Evolutionary conservation across 2,329 filamentous ascomycete genomes (phyloP), one percentile per base, ranked within the genome.

Genomic region (Penicillium sp.): DNA sequence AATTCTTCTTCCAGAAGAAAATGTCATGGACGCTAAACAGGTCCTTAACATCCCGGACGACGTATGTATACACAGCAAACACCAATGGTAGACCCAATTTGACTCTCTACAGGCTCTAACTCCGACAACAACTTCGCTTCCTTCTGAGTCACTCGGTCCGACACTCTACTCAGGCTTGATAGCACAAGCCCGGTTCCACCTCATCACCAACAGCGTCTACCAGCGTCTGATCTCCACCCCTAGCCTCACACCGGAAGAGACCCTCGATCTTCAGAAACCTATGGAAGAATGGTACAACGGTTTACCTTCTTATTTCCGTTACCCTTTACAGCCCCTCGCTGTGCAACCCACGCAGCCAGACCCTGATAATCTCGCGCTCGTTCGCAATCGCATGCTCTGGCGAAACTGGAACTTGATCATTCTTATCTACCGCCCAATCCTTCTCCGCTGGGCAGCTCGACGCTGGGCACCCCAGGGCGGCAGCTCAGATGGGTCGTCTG

Each of bases 41-140:
- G 72, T 74, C 23, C 56, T 73, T 20, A 76, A 76, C 50, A 69
- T 76, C 9, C 69, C 73, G 40, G 73, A 76, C 49, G 66, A 68
- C 37, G 67, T 68, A 59, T 42, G 39, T 46, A 27, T 33, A 37
- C 3, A 20, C 18, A 5, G 33, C 13, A 25, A 32, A 8, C 27
- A 10, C 33, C 24, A 8, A 20, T 28, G 12, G 3, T 10, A 7
- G 32, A 13, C 7, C 4, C 20, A 35, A 49, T 29, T 54, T 55
- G 18, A 50, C 42, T 42, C 35, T 27, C 8, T 27, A 6, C 10
- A 71, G 66, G 61, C 66, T 5, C 59, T 74, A n/a, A 69, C 66
- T 4, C 52, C 67, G 24, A 59, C 61, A 23, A 72, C 72, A 29
- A 69, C 62, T 6, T 60, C 64, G 7, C 47, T 72, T 6, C 72